Conservation (phyloP, 179 eudicot genomes). For the Carnegiea gigantea region DNA sequence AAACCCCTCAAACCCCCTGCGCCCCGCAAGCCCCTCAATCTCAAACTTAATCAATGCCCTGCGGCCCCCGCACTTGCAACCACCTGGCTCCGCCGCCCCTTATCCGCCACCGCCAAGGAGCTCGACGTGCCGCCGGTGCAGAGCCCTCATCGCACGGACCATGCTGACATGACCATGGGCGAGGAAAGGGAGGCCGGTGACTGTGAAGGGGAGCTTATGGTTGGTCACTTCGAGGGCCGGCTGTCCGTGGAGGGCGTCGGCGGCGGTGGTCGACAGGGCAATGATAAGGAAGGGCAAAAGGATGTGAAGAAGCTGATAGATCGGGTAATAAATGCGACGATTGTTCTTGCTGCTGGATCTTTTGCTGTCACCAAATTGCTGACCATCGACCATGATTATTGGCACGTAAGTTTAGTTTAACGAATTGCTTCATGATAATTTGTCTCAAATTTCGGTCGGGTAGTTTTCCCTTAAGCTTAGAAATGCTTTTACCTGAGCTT, state of each 20-base stretch:
- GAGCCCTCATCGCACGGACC: slow-evolving; percentile 44
- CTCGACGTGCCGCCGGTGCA: slow-evolving; percentile 44
- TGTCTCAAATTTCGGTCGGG: neutral
- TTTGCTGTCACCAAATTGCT: slow-evolving; percentile 86
- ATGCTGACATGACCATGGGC: slow-evolving; percentile 33
- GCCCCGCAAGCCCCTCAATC: neutral
- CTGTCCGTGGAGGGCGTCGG: slow-evolving; percentile 55
- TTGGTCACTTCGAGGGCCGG: slow-evolving; percentile 50
- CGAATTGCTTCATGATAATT: neutral
- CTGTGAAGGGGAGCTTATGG: slow-evolving; percentile 30
- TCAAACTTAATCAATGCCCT: neutral
- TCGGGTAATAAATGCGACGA: slow-evolving; percentile 76
- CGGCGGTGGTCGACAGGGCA: slow-evolving; percentile 25
- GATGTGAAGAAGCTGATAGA: slow-evolving; percentile 48
- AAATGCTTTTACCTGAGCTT: neutral
- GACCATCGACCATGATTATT: slow-evolving; percentile 86
- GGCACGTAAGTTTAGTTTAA: slow-evolving; percentile 83
- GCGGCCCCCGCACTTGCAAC: neutral
- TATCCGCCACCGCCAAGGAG: slow-evolving; percentile 38
- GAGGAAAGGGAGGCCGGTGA: slow-evolving; percentile 34
- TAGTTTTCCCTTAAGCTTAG: neutral
- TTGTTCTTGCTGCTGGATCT: slow-evolving; percentile 80
- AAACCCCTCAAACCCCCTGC: slow-evolving; percentile 19
- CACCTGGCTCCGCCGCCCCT: slow-evolving; percentile 19
- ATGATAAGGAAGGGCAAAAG: slow-evolving; percentile 30